Conservation (phyloP, 179 eudicot species). For the Actinidia chinensis region DNA sequence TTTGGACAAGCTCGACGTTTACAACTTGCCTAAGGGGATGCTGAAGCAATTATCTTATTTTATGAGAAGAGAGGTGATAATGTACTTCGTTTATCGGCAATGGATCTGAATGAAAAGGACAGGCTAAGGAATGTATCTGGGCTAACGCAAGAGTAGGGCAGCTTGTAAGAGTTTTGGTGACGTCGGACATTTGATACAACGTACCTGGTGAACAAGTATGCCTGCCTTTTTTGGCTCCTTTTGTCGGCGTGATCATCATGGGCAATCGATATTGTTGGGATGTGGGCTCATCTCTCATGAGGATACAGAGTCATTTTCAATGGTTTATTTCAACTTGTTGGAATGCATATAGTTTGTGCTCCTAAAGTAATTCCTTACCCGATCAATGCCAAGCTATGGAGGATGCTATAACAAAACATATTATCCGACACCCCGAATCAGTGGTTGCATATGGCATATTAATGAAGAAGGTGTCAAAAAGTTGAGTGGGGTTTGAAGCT, state of each 20-base stretch:
- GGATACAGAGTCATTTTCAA: neutral
- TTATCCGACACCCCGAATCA: too few relatives aligned
- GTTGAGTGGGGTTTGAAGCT: too few relatives aligned
- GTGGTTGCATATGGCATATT: too few relatives aligned
- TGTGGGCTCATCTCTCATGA: neutral
- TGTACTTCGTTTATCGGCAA: neutral
- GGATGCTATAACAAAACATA: too few relatives aligned
- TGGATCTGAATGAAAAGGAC: neutral
- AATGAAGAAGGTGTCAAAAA: too few relatives aligned
- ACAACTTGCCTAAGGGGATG: neutral
- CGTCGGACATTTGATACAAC: constrained; percentile 16
- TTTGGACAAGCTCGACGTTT: neutral
- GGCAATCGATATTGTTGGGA: neutral
- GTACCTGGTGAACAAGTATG: neutral
- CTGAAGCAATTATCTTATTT: neutral
- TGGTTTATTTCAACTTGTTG: too few relatives aligned
- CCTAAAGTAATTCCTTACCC: too few relatives aligned
- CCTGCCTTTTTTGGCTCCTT: constrained; percentile 17
- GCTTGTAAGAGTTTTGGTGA: constrained; percentile 6
- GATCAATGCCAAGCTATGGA: too few relatives aligned
- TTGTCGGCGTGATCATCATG: constrained; percentile 11
- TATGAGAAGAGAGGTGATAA: neutral
- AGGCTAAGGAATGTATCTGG: neutral
- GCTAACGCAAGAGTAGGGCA: neutral
- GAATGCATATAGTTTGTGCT: too few relatives aligned